Percentiles rank a stretch among this genome's conserved stretches.
Conservation (phyloP, 352 stramenopile species). For the Pythium chondricola region DNA sequence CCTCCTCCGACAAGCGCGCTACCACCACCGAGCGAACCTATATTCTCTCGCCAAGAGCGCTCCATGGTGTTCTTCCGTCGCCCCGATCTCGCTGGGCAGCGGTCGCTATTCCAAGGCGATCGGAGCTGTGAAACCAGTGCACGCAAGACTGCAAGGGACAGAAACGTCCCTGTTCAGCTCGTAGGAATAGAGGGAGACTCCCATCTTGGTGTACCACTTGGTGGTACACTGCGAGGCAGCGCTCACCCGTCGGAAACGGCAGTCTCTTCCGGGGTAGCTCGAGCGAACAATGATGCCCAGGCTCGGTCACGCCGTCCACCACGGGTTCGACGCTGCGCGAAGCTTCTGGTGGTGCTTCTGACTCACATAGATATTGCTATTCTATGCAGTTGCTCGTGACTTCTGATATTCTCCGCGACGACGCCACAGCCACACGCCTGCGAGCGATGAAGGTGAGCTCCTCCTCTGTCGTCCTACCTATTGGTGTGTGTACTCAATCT, state of each 20-base stretch:
- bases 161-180: conserved; percentile 35
- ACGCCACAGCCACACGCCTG: conserved; percentile 24
- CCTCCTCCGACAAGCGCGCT: too few species aligned
- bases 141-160: neutral
- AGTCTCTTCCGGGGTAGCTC: too few species aligned
- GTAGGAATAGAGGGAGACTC: conserved; percentile 35
- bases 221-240: too few species aligned
- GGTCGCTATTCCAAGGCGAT: conserved; percentile 35
- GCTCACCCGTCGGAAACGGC: too few species aligned
- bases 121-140: conserved; percentile 4
- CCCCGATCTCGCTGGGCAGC: conserved; percentile 34
- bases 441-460: conserved; percentile 38
- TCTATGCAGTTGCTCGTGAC: conserved; percentile 29
- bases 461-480: too few species aligned
- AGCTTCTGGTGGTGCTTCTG: too few species aligned
- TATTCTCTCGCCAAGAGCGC: conserved; percentile 14
- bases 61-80: conserved; percentile 42
- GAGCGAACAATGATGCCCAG: too few species aligned
- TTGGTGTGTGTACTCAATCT: too few species aligned
- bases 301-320: too few species aligned
- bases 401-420: conserved; percentile 28
- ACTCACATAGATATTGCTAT: too few species aligned
- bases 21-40: too few species aligned
- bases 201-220: conserved; percentile 40
- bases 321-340: too few species aligned